A percentile compares a stretch with the other conserved stretches of the same genome.
Conservation (phyloP, 345 rosid genomes). For the Brassica cretica region DNA sequence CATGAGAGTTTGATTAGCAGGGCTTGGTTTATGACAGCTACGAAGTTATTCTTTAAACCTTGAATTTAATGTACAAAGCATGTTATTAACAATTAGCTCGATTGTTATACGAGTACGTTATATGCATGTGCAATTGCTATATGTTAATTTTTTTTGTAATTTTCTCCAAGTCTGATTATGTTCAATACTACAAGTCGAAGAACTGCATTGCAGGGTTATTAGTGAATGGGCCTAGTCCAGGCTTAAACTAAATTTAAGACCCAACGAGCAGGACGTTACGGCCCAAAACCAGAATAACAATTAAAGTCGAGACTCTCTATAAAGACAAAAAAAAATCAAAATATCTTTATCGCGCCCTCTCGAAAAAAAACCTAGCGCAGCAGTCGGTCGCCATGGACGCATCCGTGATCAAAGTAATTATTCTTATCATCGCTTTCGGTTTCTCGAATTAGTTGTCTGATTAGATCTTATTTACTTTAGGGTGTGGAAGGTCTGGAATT, state of each 20-base stretch:
- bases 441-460: neutral
- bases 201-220: neutral
- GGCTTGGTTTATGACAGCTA: neutral
- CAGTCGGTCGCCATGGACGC: neutral
- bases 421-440: neutral
- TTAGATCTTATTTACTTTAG: neutral
- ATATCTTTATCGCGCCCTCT: too few relatives aligned
- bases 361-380: neutral
- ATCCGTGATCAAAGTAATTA: neutral
- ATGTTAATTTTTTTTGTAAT: neutral
- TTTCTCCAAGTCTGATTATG: too few relatives aligned
- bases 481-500: neutral
- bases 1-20: neutral
- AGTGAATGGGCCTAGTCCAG: neutral
- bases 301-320: neutral
- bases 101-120: neutral
- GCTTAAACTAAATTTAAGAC: neutral
- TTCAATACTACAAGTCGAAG: too few relatives aligned
- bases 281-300: neutral
- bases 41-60: neutral
- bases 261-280: neutral
- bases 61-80: constrained; percentile 22
- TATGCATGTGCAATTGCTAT: too few relatives aligned
- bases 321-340: neutral
- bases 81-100: constrained; percentile 9